Evolutionary conservation across 768 basidiomycete species (phyloP).

Genomic region (Mycena polygramma): DNA sequence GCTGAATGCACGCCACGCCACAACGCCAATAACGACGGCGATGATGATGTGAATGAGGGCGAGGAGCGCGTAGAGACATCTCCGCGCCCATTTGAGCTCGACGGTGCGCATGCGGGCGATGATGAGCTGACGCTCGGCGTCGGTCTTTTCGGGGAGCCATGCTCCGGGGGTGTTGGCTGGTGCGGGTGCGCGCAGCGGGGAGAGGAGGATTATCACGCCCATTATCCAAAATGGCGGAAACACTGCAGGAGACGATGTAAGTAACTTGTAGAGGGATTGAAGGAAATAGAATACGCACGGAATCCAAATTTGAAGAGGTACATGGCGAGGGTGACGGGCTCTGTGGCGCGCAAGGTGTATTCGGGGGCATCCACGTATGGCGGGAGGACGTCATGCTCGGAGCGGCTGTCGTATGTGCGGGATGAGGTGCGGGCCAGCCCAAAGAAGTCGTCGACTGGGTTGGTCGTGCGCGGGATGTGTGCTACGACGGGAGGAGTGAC

Average conservation of each 20-base stretch:
- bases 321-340: conserved; percentile 68
- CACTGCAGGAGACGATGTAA: conserved; percentile 52
- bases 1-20: conserved; percentile 16
- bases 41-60: conserved; percentile 54
- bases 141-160: conserved; percentile 71
- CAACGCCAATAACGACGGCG: conserved; percentile 34
- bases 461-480: conserved; percentile 28
- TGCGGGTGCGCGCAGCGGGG: conserved; percentile 62
- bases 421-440: conserved; percentile 42
- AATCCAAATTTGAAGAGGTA: conserved; percentile 77
- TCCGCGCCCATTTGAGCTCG: conserved; percentile 69
- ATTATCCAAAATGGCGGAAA: conserved; percentile 75
- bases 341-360: conserved; percentile 51
- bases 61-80: conserved; percentile 67
- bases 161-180: conserved; percentile 46
- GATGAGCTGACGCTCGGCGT: conserved; percentile 61
- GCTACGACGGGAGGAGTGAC: conserved; percentile 2
- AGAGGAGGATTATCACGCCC: conserved; percentile 68
- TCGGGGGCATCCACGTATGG: conserved; percentile 59
- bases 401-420: conserved; percentile 53
- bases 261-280: background rate
- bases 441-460: conserved; percentile 51
- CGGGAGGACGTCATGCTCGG: conserved; percentile 55
- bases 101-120: conserved; percentile 60
- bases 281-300: conserved; percentile 53